These are phyloP conservation scores for Raffaelea ambrosiae DNA, from an alignment of 2,329 filamentous ascomycete species.

Conservation along the genomic window DNA sequence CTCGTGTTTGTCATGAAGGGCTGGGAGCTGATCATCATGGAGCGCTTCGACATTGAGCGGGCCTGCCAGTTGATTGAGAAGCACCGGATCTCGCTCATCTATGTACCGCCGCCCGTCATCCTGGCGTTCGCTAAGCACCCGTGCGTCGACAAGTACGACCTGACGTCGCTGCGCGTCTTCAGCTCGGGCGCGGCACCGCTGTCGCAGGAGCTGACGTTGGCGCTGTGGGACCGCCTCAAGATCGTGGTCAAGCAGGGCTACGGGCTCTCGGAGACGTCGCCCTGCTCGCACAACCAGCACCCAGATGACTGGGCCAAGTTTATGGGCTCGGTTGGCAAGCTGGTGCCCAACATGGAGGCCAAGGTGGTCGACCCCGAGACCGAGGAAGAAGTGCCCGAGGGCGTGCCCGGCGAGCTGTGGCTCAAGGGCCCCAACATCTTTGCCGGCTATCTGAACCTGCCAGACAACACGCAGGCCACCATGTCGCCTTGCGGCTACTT, in stretches of 20 bases:
- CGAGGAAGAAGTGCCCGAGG: slow-evolving; percentile 44
- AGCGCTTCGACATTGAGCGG: slow-evolving; percentile 71
- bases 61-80: slow-evolving; percentile 73
- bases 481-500: slow-evolving; percentile 76
- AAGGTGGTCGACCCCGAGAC: slow-evolving; percentile 65
- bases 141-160: slow-evolving; percentile 68
- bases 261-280: slow-evolving; percentile 79
- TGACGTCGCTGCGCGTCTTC: slow-evolving; percentile 71
- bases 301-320: slow-evolving; percentile 69
- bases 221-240: slow-evolving; percentile 63
- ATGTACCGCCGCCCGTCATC: slow-evolving; percentile 78
- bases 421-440: slow-evolving; percentile 75
- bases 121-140: slow-evolving; percentile 75
- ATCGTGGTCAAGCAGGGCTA: slow-evolving; percentile 89
- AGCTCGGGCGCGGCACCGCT: slow-evolving; percentile 83
- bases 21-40: slow-evolving; percentile 60
- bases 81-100: slow-evolving; percentile 66
- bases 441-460: slow-evolving; percentile 68
- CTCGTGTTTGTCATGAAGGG: slow-evolving; percentile 60
- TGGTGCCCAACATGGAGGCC: slow-evolving; percentile 71
- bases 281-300: slow-evolving; percentile 65
- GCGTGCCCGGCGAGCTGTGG: slow-evolving; percentile 60
- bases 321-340: slow-evolving; percentile 68
- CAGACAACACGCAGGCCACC: slow-evolving; percentile 59
- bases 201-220: slow-evolving; percentile 69